Evolutionary conservation across 345 rosid species (phyloP).

Genomic region (Lepidium sativum): DNA sequence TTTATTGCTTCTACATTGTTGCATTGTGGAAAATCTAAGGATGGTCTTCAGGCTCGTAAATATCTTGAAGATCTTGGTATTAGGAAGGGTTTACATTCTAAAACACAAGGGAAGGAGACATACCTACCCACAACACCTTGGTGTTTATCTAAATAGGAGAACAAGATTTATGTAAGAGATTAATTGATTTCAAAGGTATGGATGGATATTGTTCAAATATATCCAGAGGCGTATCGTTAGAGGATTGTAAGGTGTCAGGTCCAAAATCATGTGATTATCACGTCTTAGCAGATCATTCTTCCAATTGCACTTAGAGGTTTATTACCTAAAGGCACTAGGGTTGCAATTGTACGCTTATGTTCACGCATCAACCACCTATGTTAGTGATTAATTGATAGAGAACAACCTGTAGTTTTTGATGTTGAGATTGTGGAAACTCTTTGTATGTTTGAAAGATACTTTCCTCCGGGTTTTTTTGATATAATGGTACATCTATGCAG

Average conservation of each 20-base stretch:
- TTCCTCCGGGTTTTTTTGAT: not conserved
- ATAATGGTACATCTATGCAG: not conserved
- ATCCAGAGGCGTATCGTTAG: not conserved
- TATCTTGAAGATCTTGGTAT: no score
- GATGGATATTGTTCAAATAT: no score
- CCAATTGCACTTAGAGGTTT: no score
- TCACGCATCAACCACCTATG: no score
- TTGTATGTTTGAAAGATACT: not conserved
- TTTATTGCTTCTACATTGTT: not conserved
- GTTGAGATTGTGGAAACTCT: not conserved
- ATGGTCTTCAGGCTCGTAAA: no score
- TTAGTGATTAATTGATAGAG: no score
- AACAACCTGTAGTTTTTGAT: no score
- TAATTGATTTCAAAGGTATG: not conserved
- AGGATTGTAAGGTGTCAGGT: not conserved
- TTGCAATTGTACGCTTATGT: no score
- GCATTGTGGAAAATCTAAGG: not conserved
- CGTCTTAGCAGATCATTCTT: not conserved
- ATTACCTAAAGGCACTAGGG: no score
- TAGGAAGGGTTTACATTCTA: not conserved
- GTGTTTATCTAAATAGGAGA: not conserved
- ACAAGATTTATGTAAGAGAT: not conserved
- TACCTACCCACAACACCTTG: not conserved
- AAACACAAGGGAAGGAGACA: not conserved
- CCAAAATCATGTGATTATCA: no score